These are phyloP conservation scores for Cymodocea nodosa DNA, from an alignment of 116 monocot species.

Conservation along the genomic window DNA sequence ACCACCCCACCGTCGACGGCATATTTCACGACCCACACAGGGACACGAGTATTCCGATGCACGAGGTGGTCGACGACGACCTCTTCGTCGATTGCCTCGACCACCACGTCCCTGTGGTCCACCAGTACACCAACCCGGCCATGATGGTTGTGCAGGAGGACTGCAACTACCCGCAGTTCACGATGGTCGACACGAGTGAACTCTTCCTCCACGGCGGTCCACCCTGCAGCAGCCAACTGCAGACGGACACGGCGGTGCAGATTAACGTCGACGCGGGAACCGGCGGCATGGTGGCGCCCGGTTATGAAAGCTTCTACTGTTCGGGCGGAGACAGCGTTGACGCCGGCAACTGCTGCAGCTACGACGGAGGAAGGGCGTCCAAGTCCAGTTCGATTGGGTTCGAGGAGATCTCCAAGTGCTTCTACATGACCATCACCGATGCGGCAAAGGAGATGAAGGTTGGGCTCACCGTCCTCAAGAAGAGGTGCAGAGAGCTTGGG, in stretches of 20 bases:
- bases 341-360: not conserved
- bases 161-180: not conserved
- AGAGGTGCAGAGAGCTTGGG: conserved; percentile 71
- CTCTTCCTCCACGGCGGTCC: not conserved
- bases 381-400: conserved; percentile 31
- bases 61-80: too few relatives aligned
- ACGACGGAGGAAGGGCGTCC: not conserved
- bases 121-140: not conserved
- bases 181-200: not conserved
- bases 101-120: not conserved
- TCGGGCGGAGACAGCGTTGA: too few relatives aligned
- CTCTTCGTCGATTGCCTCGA: not conserved
- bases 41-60: too few relatives aligned
- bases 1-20: too few relatives aligned
- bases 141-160: not conserved
- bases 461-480: conserved; percentile 78
- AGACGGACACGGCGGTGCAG: too few relatives aligned
- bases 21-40: too few relatives aligned
- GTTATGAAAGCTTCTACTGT: too few relatives aligned
- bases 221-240: too few relatives aligned
- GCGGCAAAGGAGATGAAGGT: conserved; percentile 79
- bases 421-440: conserved; percentile 69
- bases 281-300: too few relatives aligned
- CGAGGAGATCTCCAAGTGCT: conserved; percentile 45
- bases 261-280: too few relatives aligned